Percentiles rank a stretch among this genome's conserved stretches.
Evolutionary conservation across 148 eudicot species (phyloP).

Genomic region (Rhododendron molle): DNA sequence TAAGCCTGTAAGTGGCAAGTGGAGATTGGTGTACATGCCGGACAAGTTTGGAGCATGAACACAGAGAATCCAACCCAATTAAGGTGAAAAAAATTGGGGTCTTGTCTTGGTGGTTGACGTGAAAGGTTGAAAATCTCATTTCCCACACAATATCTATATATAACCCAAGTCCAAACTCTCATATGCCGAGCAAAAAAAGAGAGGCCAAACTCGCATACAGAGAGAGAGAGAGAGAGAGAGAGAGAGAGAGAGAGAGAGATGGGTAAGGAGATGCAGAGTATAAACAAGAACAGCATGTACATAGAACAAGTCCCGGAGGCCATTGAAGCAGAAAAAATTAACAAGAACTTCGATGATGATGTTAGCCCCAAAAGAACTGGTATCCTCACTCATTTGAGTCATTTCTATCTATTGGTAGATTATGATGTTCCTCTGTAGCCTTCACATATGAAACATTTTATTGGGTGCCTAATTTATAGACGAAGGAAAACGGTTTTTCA

Average conservation of each 20-base stretch:
- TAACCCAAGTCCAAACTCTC: too few relatives aligned
- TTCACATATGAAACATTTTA: too few relatives aligned
- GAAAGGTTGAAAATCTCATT: background rate
- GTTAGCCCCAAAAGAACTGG: slow-evolving; percentile 55
- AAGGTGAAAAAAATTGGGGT: background rate
- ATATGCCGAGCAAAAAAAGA: too few relatives aligned
- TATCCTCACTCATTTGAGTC: background rate
- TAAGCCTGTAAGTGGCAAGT: background rate
- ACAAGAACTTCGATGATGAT: slow-evolving; percentile 51
- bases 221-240: background rate
- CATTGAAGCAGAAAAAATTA: slow-evolving; percentile 11
- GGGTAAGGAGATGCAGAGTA: slow-evolving; percentile 8
- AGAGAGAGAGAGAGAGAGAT: background rate
- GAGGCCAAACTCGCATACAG: too few relatives aligned
- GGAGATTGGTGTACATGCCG: background rate
- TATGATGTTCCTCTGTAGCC: too few relatives aligned
- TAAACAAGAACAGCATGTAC: slow-evolving; percentile 15
- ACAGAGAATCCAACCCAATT: background rate
- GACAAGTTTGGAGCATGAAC: background rate
- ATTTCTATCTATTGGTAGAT: too few relatives aligned
- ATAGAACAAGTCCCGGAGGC: slow-evolving; percentile 19
- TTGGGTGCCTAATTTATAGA: too few relatives aligned
- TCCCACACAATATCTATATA: background rate
- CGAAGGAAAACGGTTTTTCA: too few relatives aligned
- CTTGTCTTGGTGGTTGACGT: slow-evolving; percentile 7